Evolutionary conservation across 2,329 filamentous ascomycete species (phyloP).

Genomic region (Colletotrichum euphorbiae): DNA sequence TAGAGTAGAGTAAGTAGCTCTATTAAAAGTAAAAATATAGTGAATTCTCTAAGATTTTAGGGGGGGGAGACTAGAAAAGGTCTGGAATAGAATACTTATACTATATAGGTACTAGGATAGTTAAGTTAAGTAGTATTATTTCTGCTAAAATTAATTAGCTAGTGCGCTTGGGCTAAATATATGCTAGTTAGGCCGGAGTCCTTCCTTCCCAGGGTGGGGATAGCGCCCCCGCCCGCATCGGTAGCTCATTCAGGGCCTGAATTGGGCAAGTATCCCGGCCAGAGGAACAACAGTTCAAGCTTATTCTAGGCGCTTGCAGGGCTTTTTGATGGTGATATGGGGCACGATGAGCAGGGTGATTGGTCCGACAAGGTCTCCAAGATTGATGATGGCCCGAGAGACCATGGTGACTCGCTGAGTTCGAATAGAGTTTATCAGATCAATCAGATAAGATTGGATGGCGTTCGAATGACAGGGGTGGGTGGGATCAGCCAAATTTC

Average conservation of each 20-base stretch:
- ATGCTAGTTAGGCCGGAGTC: no score
- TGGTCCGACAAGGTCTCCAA: slow-evolving; percentile 2
- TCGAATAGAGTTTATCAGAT: slow-evolving; percentile 29
- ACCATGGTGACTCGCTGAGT: background rate
- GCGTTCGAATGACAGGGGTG: background rate
- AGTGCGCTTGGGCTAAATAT: no score
- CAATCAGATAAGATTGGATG: slow-evolving; percentile 37
- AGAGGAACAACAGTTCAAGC: slow-evolving; percentile 4
- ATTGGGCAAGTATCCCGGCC: slow-evolving; percentile 18
- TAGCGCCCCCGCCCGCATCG: no score
- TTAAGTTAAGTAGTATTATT: no score
- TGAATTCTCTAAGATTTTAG: no score
- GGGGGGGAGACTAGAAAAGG: no score
- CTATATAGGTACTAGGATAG: no score
- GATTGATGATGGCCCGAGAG: slow-evolving; percentile 30
- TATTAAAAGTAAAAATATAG: no score
- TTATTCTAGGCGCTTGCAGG: slow-evolving; percentile 1
- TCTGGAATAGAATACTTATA: no score
- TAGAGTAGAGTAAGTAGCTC: no score
- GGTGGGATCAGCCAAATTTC: slow-evolving; percentile 11
- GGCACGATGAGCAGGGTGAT: background rate
- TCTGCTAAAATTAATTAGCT: no score
- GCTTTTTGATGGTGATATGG: slow-evolving; percentile 26
- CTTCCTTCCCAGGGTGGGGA: no score
- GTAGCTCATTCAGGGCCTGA: slow-evolving; percentile 10